These are phyloP conservation scores for Trypanosoma rangeli DNA, from an alignment of 208 protist species.

Conservation along the genomic window DNA sequence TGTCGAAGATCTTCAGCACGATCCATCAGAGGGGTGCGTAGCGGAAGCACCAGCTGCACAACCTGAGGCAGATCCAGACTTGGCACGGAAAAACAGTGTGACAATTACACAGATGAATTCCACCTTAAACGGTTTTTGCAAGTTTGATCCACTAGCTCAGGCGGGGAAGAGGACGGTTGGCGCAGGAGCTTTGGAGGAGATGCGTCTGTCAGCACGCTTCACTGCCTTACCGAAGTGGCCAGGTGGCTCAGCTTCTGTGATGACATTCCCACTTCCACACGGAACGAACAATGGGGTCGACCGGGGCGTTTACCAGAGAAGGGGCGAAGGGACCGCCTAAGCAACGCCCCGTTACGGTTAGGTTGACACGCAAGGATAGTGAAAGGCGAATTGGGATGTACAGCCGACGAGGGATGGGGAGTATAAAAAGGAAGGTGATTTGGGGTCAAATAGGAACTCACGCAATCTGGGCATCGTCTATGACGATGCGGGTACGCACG, in stretches of 20 bases:
- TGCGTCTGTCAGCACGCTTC: neutral
- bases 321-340: conserved; percentile 30
- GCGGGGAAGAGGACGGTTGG: neutral
- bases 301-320: neutral
- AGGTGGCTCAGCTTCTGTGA: neutral
- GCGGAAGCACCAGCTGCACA: neutral
- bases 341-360: conserved; percentile 2
- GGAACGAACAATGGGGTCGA: neutral
- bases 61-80: neutral
- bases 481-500: conserved; percentile 50
- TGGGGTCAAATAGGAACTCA: conserved; percentile 35
- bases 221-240: conserved; percentile 14
- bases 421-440: conserved; percentile 76
- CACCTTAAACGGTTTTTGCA: conserved; percentile 13
- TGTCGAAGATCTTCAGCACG: neutral
- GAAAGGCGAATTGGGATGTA: conserved; percentile 74
- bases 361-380: conserved; percentile 47
- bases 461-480: conserved; percentile 37
- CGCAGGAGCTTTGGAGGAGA: neutral
- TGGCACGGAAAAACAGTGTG: conserved; percentile 13
- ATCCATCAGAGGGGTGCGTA: neutral
- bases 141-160: conserved; percentile 1
- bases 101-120: conserved; percentile 9
- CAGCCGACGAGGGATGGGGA: conserved; percentile 34
- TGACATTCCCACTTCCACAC: neutral